Evolutionary conservation across 2,329 filamentous ascomycete genomes (phyloP), one percentile per base, ranked within the genome.

Genomic region (Ophiostoma pallidulum): DNA sequence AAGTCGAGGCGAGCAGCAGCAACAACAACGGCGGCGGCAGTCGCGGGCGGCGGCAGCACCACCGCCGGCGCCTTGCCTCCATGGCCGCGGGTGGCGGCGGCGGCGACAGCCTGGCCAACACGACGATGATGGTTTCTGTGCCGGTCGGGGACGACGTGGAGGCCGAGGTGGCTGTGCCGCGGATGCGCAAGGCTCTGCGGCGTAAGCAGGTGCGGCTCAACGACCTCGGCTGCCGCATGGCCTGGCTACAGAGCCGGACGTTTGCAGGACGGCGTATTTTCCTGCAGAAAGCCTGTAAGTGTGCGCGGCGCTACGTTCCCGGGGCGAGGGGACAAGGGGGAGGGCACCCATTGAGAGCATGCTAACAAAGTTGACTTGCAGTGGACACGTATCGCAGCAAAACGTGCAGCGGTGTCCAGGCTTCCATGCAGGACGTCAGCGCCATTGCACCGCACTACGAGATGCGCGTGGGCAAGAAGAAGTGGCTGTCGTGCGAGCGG

Each of bases 301-400:
- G n/a, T n/a, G n/a, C n/a, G n/a, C n/a, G n/a, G n/a, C n/a, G n/a
- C n/a, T n/a, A n/a, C n/a, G n/a, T n/a, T n/a, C n/a, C n/a, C n/a
- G n/a, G n/a, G n/a, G n/a, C n/a, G n/a, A n/a, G n/a, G n/a, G n/a
- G n/a, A n/a, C n/a, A n/a, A n/a, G n/a, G n/a, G n/a, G n/a, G n/a
- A n/a, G n/a, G n/a, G n/a, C n/a, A n/a, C n/a, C n/a, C n/a, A n/a
- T n/a, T n/a, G n/a, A n/a, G n/a, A 24, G 22, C 33, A 12, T 20
- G 19, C 14, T 19, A 28, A 36, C 42, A 28, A 31, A 36, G 29
- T 8, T 6, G 2, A n/a, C 57, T n/a, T n/a, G n/a, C n/a, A 94
- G 89, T 97, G 65, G 91, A 97, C 64, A 88, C 86, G 52, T 96
- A 96, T 65, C 84, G 91, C 57, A 91, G 88, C 63, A 95, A 94